Conservation (phyloP, 78 protist genomes). For the Neovahlkampfia damariscottae region DNA sequence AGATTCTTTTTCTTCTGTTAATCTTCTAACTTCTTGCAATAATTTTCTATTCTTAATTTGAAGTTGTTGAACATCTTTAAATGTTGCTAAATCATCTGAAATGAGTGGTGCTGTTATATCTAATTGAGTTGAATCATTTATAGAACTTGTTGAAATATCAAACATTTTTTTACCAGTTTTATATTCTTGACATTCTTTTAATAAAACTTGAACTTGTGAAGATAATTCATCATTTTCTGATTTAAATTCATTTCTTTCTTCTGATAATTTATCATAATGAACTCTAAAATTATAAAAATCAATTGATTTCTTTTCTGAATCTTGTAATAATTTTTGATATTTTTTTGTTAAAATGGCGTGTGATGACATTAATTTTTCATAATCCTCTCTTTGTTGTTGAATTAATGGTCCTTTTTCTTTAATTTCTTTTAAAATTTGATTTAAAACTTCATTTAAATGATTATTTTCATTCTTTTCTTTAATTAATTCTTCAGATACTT, state of each 20-base stretch:
- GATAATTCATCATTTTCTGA: neutral
- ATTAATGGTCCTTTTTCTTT: neutral
- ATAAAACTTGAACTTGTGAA: neutral
- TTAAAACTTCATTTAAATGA: neutral
- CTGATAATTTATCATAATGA: neutral
- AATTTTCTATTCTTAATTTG: neutral
- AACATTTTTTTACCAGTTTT: neutral
- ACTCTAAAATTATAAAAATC: neutral
- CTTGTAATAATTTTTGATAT: neutral
- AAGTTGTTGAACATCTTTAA: neutral
- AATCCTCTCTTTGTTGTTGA: neutral
- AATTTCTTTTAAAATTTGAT: neutral
- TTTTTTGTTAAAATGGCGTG: neutral
- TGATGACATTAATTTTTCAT: neutral
- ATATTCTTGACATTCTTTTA: neutral
- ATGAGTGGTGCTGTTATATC: too few relatives aligned
- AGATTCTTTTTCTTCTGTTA: neutral
- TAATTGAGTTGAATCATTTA: neutral
- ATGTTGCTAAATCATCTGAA: neutral
- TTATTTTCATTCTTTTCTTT: neutral
- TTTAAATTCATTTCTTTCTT: neutral
- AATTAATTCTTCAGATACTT: neutral
- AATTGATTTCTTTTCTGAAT: neutral
- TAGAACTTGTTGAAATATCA: neutral
- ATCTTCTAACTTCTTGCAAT: neutral